Conservation (phyloP, 352 stramenopile species). For the Discostella stelligera region DNA sequence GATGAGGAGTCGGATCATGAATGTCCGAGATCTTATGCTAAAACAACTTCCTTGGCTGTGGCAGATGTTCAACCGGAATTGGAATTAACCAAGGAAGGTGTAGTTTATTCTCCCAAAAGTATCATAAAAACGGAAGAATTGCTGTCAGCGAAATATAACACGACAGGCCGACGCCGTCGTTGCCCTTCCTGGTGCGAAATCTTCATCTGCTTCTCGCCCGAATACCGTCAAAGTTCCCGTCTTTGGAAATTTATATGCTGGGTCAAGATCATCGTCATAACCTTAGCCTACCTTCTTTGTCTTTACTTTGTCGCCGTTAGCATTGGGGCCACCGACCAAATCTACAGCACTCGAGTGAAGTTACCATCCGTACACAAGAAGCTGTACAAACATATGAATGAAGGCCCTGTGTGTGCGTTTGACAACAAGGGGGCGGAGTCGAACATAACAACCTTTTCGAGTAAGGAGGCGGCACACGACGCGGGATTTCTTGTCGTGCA, state of each 20-base stretch:
- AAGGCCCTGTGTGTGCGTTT: conserved; percentile 53
- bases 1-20: too few species aligned
- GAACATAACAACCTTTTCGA: conserved; percentile 57
- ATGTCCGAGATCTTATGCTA: too few species aligned
- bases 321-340: conserved; percentile 50
- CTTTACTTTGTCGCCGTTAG: conserved; percentile 48
- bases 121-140: too few species aligned
- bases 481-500: conserved; percentile 48
- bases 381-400: conserved; percentile 42
- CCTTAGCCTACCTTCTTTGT: conserved; percentile 36
- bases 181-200: conserved; percentile 31
- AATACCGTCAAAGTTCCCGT: conserved; percentile 36
- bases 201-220: conserved; percentile 39
- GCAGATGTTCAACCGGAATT: too few species aligned
- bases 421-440: conserved; percentile 34
- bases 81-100: too few species aligned
- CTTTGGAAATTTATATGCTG: conserved; percentile 47
- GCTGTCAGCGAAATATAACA: too few species aligned
- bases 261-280: conserved; percentile 44
- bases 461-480: conserved; percentile 33
- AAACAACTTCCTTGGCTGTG: too few species aligned
- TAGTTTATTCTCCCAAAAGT: too few species aligned
- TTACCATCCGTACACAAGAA: conserved; percentile 31
- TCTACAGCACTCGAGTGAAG: conserved; percentile 6
- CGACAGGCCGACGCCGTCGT: background rate